Conservation (phyloP, 2,329 filamentous ascomycete genomes). For the Epichloe baconii region DNA sequence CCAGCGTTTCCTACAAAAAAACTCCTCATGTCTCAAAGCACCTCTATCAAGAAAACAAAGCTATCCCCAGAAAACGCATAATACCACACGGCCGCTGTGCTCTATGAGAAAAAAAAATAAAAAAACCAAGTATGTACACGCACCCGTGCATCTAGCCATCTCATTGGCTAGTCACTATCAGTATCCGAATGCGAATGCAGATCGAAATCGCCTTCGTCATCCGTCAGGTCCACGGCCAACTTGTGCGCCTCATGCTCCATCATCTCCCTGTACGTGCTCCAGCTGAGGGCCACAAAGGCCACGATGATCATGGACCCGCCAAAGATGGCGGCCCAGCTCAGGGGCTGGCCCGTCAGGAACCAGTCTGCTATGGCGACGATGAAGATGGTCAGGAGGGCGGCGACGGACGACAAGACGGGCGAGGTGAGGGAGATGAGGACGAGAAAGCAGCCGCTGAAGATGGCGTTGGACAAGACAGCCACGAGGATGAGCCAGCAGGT, state of each 20-base stretch:
- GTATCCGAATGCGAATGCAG: slow-evolving; percentile 4
- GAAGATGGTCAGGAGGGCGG: slow-evolving; percentile 90
- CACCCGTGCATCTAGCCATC: too few relatives aligned
- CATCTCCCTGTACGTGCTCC: slow-evolving; percentile 93
- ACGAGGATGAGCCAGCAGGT: slow-evolving; percentile 70
- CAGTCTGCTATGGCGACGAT: slow-evolving; percentile 89
- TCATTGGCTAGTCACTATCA: not conserved
- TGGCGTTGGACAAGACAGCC: slow-evolving; percentile 75
- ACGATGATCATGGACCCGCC: slow-evolving; percentile 81
- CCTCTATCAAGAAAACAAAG: too few relatives aligned
- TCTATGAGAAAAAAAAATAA: too few relatives aligned
- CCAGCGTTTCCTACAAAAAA: too few relatives aligned
- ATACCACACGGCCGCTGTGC: too few relatives aligned
- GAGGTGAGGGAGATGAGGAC: slow-evolving; percentile 87
- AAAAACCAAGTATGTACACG: too few relatives aligned
- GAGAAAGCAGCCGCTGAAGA: slow-evolving; percentile 85
- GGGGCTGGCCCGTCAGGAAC: slow-evolving; percentile 63
- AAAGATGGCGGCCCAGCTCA: slow-evolving; percentile 60
- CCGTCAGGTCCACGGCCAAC: slow-evolving; percentile 29
- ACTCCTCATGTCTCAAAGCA: too few relatives aligned
- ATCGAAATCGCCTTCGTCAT: slow-evolving; percentile 35
- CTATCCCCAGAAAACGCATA: too few relatives aligned
- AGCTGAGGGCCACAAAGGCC: slow-evolving; percentile 78
- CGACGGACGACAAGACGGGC: slow-evolving; percentile 84
- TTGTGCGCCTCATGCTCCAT: slow-evolving; percentile 62